Base-by-base conservation (phyloP, 176 grass and related monocot genomes). In the Paspalum notatum region DNA sequence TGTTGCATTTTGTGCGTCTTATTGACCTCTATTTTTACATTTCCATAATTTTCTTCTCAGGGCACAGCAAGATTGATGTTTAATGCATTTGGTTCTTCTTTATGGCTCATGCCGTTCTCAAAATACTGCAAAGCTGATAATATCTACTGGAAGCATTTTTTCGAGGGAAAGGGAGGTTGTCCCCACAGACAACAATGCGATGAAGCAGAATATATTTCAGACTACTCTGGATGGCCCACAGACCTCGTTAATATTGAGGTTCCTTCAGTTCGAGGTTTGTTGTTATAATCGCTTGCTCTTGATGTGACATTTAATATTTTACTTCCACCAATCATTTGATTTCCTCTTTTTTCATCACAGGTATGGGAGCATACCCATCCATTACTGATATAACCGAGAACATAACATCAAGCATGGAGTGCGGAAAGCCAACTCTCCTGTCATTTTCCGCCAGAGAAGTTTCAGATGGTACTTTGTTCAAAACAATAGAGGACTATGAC, bases 41-140 rank as follows among this genome's bases (percentile, higher is more conserved):
- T 71, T 72, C 64, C 74, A 59, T n/a, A 81, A 37, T 72, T 61
- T 76, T 57, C 64, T 69, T 85, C 90, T 66, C 83, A 98, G 95
- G 95, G 95, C 68, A 98, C 90, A 69, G 85, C 95, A 58, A 85
- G 95, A 51, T 76, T 98, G 72, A 92, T 98, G 92, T 92, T 86
- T 41, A 98, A 98, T 86, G 84, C 95, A 60, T 98, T 92, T 85
- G 92, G 90, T 74, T 94, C 95, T 70, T 98, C 92, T 48, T 87
- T 97, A 86, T 94, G 95, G 95, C 72, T 94, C 74, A 75, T 90
- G 69, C 95, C 95, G 62, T 98, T 98, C 88, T 98, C 95, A 55
- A 91, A 98, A 74, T 75, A 92, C 81, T 97, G 92, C 83, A 92
- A 86, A 88, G 75, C 95, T 56, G 95, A 98, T 87, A 94, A 98